Percentiles rank a stretch among this genome's conserved stretches.
Conservation (phyloP, 768 basidiomycete species). For the Leucosporidium scottii region DNA sequence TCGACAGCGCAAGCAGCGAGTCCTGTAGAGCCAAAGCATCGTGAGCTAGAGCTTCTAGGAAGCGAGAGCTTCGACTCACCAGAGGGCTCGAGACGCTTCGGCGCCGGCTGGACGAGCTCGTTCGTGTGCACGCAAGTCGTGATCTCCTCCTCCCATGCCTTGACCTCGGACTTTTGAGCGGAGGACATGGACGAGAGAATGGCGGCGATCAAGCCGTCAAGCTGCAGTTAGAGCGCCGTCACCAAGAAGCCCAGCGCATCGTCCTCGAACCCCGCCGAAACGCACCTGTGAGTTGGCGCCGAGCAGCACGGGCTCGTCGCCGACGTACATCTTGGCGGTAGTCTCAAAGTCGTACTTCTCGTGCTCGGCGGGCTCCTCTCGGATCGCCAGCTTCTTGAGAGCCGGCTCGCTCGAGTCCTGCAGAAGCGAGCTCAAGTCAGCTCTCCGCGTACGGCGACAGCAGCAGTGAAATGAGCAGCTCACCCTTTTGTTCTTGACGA, state of each 20-base stretch:
- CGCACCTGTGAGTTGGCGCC: conserved; percentile 26
- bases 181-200: conserved; percentile 78
- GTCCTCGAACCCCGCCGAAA: not conserved
- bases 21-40: conserved; percentile 45
- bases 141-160: conserved; percentile 97
- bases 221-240: conserved; percentile 38
- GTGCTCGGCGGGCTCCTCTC: conserved; percentile 58
- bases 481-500: conserved; percentile 48
- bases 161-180: conserved; percentile 84
- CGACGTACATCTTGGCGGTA: conserved; percentile 67
- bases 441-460: not conserved
- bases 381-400: conserved; percentile 76
- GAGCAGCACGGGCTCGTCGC: conserved; percentile 38
- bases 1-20: conserved; percentile 61
- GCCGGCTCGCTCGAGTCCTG: conserved; percentile 77
- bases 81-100: conserved; percentile 49
- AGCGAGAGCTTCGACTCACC: conserved; percentile 44
- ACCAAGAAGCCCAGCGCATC: not conserved
- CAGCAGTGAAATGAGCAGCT: not conserved
- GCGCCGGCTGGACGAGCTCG: conserved; percentile 49
- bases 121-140: conserved; percentile 72
- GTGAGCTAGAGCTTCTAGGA: not conserved
- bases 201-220: conserved; percentile 52
- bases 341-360: conserved; percentile 72
- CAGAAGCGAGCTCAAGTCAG: not conserved